phyloP scores from a whole-genome alignment of 352 stramenopile species.

The Pythium aquatile region DNA sequence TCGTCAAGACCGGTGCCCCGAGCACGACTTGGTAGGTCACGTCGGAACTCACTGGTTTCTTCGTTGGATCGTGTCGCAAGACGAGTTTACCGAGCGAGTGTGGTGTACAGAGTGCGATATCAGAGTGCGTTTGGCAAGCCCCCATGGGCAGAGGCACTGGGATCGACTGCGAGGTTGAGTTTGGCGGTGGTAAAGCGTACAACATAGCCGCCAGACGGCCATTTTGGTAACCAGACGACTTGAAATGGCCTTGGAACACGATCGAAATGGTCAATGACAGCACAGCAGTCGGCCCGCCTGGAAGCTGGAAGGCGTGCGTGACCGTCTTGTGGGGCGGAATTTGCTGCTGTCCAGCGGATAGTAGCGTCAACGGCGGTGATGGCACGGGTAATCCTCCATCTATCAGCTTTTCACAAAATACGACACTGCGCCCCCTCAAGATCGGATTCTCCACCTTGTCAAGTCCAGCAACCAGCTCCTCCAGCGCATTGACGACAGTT shows the following conservation, averaged over 20 bases:
- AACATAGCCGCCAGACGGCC: slow-evolving; percentile 73
- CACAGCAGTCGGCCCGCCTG: slow-evolving; percentile 34
- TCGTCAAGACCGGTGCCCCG: slow-evolving; percentile 62
- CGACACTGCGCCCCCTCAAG: slow-evolving; percentile 14
- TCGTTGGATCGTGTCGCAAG: slow-evolving; percentile 55
- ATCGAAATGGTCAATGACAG: slow-evolving; percentile 57
- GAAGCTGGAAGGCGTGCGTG: slow-evolving; percentile 65
- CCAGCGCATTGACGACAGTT: slow-evolving; percentile 28
- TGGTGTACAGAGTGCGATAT: slow-evolving; percentile 63
- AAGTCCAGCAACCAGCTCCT: slow-evolving; percentile 36
- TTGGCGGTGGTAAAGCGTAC: slow-evolving; percentile 49
- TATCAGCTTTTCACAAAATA: slow-evolving; percentile 37
- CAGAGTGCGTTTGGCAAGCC: slow-evolving; percentile 44
- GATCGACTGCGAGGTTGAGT: slow-evolving; percentile 1
- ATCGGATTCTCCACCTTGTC: slow-evolving; percentile 24
- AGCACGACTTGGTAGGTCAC: slow-evolving; percentile 77
- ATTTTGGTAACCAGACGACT: slow-evolving; percentile 66
- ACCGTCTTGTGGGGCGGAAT: slow-evolving; percentile 59
- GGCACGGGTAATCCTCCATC: slow-evolving; percentile 5
- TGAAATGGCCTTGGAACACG: slow-evolving; percentile 78
- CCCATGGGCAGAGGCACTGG: slow-evolving; percentile 40
- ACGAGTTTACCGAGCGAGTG: slow-evolving; percentile 67
- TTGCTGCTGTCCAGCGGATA: slow-evolving; percentile 46
- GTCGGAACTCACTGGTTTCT: slow-evolving; percentile 44
- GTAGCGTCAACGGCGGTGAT: slow-evolving; percentile 21